Conservation (phyloP, 2,329 filamentous ascomycete species). For the Blastomyces percursus region DNA sequence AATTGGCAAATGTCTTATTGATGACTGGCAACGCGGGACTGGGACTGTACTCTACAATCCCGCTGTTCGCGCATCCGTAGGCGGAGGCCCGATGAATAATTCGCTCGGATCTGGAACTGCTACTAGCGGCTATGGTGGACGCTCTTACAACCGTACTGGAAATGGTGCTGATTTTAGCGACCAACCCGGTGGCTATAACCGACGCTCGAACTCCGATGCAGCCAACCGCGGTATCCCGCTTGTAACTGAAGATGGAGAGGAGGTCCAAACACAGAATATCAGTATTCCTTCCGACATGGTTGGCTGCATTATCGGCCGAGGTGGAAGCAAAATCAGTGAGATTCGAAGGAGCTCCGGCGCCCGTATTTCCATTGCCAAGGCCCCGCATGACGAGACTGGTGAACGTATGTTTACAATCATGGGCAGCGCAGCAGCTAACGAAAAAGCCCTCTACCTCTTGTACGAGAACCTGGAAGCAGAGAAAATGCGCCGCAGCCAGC, state of each 20-base stretch:
- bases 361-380: constrained; percentile 94
- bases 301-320: constrained; percentile 95
- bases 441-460: constrained; percentile 87
- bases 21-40: constrained; percentile 94
- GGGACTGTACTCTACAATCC: constrained; percentile 98
- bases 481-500: constrained; percentile 94
- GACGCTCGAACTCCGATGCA: constrained; percentile 75
- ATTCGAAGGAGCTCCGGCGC: constrained; percentile 95
- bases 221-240: constrained; percentile 70
- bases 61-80: constrained; percentile 69
- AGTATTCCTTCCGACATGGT: constrained; percentile 99
- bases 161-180: constrained; percentile 98
- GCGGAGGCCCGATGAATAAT: constrained; percentile 44
- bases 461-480: constrained; percentile 99
- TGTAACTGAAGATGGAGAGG: constrained; percentile 91
- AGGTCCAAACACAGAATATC: constrained; percentile 98
- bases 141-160: constrained; percentile 80
- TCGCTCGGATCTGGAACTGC: constrained; percentile 38
- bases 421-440: constrained; percentile 85
- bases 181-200: constrained; percentile 57
- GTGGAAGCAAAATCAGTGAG: constrained; percentile 94
- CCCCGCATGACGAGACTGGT: constrained; percentile 90
- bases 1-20: constrained; percentile 95
- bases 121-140: constrained; percentile 46
- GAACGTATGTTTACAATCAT: constrained; percentile 99